Evolutionary conservation across 2,329 filamentous ascomycete species (phyloP), one percentile per base, ranked within the genome.

Genomic region (Exophiala mesophila): DNA sequence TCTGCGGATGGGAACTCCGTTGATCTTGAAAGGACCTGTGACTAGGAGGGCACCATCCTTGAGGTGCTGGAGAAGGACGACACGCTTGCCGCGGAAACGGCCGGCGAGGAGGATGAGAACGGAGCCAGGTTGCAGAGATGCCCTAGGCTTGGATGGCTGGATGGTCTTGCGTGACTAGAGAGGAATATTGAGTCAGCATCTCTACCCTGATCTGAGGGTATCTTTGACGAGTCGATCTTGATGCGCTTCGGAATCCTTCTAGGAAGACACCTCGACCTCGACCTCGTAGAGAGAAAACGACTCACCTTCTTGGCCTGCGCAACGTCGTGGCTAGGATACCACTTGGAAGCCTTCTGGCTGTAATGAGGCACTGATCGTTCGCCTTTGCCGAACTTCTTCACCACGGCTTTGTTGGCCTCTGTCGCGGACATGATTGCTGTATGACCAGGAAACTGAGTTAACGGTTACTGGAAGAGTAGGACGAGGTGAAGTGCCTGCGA

Each of bases 11-110:
- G 92, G 92, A 58, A 98, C 92, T 73, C 92, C 92, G 78, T 98
- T 98, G 77, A 98, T 85, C 85, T 97, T 98, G 86, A 97, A 98
- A 69, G 92, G 92, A 64, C 92, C 92, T 68, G 92, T 98, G 65
- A 98, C 88, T 70, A 98, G 88, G 71, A 98, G 88, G 59, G 96
- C 88, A 76, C 92, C 92, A 78, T 96, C 88, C 68, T 87, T 79
- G 67, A 98, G 89, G 73, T 84, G 81, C 83, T 97, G 97, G 71
- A 98, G 85, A 75, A 97, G 88, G 66, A 98, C 80, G 66, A 98
- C 92, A 70, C 92, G 92, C 88, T 98, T 98, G 80, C 92, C 92
- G 65, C 92, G 90, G 88, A 97, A 98, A 68, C 92, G 92, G 66
- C 92, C 92, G 71, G 92, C 92, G 69, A 98, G 88, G 70, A 98